These are phyloP conservation scores for Hirschioporus abietinus DNA, from an alignment of 768 basidiomycete genomes.

Conservation along the genomic window DNA sequence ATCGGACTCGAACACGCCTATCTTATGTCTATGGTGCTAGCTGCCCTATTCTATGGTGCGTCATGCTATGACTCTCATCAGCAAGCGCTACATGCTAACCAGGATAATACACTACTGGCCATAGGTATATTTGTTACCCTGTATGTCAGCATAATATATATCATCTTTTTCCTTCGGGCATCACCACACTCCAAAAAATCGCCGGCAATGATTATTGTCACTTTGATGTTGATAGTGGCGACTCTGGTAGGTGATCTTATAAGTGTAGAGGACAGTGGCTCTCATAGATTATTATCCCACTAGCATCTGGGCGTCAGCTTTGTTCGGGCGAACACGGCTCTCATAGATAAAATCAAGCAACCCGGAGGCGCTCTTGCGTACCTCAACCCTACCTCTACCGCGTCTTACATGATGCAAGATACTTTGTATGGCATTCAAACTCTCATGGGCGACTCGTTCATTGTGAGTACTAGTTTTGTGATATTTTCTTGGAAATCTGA, in stretches of 20 bases:
- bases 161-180: neutral
- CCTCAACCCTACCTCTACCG: neutral
- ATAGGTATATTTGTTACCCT: neutral
- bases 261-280: too few relatives aligned
- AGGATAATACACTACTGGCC: neutral
- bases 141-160: neutral
- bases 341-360: neutral
- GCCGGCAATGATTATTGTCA: neutral
- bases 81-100: neutral
- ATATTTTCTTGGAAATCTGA: neutral
- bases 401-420: neutral
- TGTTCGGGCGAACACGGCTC: neutral
- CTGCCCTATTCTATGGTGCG: neutral
- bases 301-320: neutral
- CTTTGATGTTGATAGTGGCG: neutral
- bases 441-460: neutral
- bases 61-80: neutral
- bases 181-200: neutral
- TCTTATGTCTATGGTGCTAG: neutral
- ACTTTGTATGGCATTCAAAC: neutral
- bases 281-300: neutral
- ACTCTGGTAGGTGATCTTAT: neutral
- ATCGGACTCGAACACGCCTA: neutral
- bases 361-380: neutral
- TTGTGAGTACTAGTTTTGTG: neutral